Evolutionary conservation across 305 asterid genomes (phyloP).

Genomic region (Fraxinus sp.): DNA sequence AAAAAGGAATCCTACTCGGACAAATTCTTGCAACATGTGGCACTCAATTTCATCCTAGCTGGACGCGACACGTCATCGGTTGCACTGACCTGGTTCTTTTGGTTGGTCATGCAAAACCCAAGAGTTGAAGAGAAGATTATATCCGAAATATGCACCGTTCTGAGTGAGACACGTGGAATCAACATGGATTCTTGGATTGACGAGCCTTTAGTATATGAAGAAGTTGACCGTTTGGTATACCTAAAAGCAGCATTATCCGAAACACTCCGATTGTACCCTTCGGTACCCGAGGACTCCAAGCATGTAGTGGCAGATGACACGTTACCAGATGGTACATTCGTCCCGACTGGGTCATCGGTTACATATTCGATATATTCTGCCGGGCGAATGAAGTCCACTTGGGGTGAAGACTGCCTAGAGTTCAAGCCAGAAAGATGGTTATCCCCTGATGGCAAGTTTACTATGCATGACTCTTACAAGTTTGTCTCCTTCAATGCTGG

Average conservation of each 20-base stretch:
- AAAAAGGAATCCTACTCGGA: constrained; percentile 75
- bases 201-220: constrained; percentile 66
- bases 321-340: constrained; percentile 80
- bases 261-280: constrained; percentile 77
- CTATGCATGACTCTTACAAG: constrained; percentile 60
- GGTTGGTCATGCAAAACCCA: constrained; percentile 69
- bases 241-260: constrained; percentile 78
- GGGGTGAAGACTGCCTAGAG: constrained; percentile 86
- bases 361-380: constrained; percentile 89
- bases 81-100: constrained; percentile 92
- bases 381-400: constrained; percentile 71
- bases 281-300: constrained; percentile 91
- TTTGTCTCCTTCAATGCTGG: constrained; percentile 93
- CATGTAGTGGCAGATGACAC: constrained; percentile 71
- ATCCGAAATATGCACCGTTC: constrained; percentile 57
- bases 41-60: constrained; percentile 89
- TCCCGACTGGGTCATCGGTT: constrained; percentile 79
- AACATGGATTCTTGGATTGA: constrained; percentile 47
- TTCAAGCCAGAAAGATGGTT: constrained; percentile 87
- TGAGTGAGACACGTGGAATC: constrained; percentile 66
- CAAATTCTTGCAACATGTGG: constrained; percentile 73
- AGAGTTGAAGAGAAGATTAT: constrained; percentile 55
- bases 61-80: constrained; percentile 94
- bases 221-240: constrained; percentile 66
- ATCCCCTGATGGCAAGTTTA: constrained; percentile 40